Conservation (phyloP, 2,329 filamentous ascomycete species). For the Fusarium nelsonii region DNA sequence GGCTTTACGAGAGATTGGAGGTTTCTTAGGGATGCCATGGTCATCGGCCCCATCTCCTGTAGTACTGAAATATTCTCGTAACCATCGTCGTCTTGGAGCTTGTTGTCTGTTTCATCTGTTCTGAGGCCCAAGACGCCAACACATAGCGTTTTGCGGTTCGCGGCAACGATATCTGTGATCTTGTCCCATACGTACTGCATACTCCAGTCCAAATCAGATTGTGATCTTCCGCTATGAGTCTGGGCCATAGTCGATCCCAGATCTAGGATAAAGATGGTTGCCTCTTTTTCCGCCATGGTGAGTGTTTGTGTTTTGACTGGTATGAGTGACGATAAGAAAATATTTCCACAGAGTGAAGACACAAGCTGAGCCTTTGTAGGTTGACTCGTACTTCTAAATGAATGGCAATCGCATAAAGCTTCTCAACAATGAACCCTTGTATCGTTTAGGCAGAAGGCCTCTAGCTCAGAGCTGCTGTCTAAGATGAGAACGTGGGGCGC, state of each 20-base stretch:
- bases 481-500: conserved; percentile 8
- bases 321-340: neutral
- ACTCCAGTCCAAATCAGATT: conserved; percentile 88
- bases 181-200: conserved; percentile 97
- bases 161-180: conserved; percentile 75
- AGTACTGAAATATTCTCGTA: conserved; percentile 87
- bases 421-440: conserved; percentile 42
- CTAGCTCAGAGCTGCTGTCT: conserved; percentile 4
- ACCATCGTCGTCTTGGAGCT: conserved; percentile 74
- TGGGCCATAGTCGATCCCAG: conserved; percentile 87
- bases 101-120: conserved; percentile 81
- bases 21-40: conserved; percentile 75
- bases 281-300: conserved; percentile 91
- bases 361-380: neutral
- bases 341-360: neutral
- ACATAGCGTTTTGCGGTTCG: conserved; percentile 75
- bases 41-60: conserved; percentile 72
- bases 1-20: conserved; percentile 74
- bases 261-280: conserved; percentile 92
- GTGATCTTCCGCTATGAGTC: conserved; percentile 74
- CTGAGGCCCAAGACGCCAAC: conserved; percentile 86
- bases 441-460: conserved; percentile 47
- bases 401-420: conserved; percentile 15
- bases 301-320: conserved; percentile 3
- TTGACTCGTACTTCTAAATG: conserved; percentile 27